Evolutionary conservation across 768 basidiomycete genomes (phyloP), one percentile per base, ranked within the genome.

Genomic region (Sporobolomyces roseus): DNA sequence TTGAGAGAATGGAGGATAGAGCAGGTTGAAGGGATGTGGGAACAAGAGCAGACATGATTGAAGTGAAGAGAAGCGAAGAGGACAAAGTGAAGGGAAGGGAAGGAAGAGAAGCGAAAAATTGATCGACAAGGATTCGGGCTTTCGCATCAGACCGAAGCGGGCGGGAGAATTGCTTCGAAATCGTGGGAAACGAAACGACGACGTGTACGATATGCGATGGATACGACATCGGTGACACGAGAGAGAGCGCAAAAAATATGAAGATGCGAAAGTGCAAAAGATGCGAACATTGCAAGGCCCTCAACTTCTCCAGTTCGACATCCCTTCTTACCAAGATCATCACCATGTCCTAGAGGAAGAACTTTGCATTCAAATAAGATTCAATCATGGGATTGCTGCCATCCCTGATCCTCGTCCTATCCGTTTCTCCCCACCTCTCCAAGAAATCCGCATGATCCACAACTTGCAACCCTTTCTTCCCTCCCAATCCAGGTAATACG

Each of bases 401-500:
- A 30, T 75, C 74, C 61, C 65, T n/a, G 16, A 38, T n/a, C 50
- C 52, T 30, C 27, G 94, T 96, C 78, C 80, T 82, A 67, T 80
- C 81, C 38, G 91, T 76, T 68, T 91, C 86, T 45, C 86, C 92
- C 77, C 91, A 98, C 53, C 87, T 87, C 75, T 85, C 83, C 82
- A 97, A 80, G 77, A 98, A 98, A 78, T 93, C 88, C 45, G 87
- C 83, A 76, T 99, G 94, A 16, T 85, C 87, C 77, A 89, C 91
- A 53, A 99, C 89, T 77, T 82, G 86, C 63, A 86, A 90, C 85
- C 79, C 88, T 61, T 87, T 90, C 61, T 92, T 83, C 16, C 52
- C 63, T 30, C 25, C 61, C 62, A 58, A 30, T 17, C 56, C 56
- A 3, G 56, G 56, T 43, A 58, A 32, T 2, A 43, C 56, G 77